phyloP scores from a whole-genome alignment of 352 stramenopile genomes.

The Pythium brachiatum region DNA sequence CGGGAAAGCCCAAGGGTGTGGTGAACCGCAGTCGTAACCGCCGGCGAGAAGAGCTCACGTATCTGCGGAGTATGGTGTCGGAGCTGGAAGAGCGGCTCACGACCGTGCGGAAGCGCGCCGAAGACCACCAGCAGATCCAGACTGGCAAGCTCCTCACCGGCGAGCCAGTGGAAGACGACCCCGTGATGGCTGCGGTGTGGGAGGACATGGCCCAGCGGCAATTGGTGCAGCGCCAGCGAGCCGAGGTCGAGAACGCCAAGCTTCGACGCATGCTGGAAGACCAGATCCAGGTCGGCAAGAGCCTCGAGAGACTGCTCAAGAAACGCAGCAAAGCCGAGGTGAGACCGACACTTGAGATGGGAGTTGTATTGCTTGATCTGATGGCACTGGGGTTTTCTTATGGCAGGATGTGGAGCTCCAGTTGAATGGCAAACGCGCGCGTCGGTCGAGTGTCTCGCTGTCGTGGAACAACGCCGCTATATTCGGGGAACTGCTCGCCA shows the following conservation, averaged over 20 bases:
- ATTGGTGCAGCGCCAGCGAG: constrained; percentile 24
- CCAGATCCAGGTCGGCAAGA: constrained; percentile 45
- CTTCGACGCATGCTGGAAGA: constrained; percentile 33
- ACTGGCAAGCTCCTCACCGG: constrained; percentile 3
- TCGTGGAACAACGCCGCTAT: constrained; percentile 14
- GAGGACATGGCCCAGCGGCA: constrained; percentile 22
- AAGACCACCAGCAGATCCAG: constrained; percentile 17
- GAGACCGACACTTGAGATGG: not conserved
- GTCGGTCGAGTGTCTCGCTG: not conserved
- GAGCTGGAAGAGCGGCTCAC: constrained; percentile 34
- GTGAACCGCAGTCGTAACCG: constrained; percentile 20
- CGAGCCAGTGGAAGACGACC: constrained; percentile 3
- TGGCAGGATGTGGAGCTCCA: not conserved
- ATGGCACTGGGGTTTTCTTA: not conserved
- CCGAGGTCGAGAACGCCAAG: constrained; percentile 25
- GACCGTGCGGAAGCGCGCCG: constrained; percentile 11
- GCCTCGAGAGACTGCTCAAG: constrained; percentile 37
- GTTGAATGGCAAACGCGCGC: constrained; percentile 6
- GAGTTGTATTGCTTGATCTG: too few relatives aligned
- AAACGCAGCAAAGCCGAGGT: constrained; percentile 26
- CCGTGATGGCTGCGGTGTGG: constrained; percentile 20
- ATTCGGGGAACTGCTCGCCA: constrained; percentile 13
- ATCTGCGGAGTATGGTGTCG: constrained; percentile 34
- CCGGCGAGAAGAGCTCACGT: constrained; percentile 32
- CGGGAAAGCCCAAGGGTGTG: constrained; percentile 1